phyloP scores from a whole-genome alignment of 306 rosid species.

The Alnus glutinosa region DNA sequence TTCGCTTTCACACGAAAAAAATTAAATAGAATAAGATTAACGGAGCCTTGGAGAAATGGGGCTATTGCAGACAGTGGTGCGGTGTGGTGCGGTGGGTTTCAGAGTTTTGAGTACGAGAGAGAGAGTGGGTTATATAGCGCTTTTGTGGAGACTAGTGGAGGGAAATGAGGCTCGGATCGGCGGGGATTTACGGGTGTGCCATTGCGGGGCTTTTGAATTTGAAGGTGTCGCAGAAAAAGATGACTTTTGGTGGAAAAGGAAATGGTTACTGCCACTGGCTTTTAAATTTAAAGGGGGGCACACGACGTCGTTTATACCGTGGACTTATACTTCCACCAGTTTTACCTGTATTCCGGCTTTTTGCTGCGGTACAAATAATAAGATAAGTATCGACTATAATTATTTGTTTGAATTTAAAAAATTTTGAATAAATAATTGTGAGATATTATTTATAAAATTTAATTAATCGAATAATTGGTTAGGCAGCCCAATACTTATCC shows the following conservation, averaged over 20 bases:
- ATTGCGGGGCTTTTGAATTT: constrained; percentile 47
- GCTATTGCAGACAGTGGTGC: constrained; percentile 17
- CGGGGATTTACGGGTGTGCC: constrained; percentile 43
- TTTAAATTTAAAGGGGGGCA: not conserved
- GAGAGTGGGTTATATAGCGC: not conserved
- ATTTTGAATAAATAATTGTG: too few species aligned
- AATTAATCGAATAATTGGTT: too few species aligned
- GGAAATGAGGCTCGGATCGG: constrained; percentile 54
- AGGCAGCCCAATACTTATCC: too few species aligned
- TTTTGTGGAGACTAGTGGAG: not conserved
- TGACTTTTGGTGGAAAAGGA: constrained; percentile 25
- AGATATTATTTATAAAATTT: too few species aligned
- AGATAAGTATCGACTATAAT: too few species aligned
- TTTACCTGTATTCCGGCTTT: too few species aligned
- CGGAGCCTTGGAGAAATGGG: constrained; percentile 20
- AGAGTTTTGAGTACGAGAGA: not conserved
- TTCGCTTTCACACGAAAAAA: not conserved
- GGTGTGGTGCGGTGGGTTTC: not conserved
- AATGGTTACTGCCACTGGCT: too few species aligned
- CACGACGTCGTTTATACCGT: not conserved
- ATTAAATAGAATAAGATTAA: not conserved
- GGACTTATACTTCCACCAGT: too few species aligned
- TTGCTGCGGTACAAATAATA: too few species aligned
- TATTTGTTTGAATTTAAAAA: too few species aligned
- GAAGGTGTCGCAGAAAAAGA: constrained; percentile 49